A percentile compares a stretch with the other conserved stretches of the same genome.
phyloP scores from a whole-genome alignment of 169 alveolate genomes.

The Eimeria tenella region DNA sequence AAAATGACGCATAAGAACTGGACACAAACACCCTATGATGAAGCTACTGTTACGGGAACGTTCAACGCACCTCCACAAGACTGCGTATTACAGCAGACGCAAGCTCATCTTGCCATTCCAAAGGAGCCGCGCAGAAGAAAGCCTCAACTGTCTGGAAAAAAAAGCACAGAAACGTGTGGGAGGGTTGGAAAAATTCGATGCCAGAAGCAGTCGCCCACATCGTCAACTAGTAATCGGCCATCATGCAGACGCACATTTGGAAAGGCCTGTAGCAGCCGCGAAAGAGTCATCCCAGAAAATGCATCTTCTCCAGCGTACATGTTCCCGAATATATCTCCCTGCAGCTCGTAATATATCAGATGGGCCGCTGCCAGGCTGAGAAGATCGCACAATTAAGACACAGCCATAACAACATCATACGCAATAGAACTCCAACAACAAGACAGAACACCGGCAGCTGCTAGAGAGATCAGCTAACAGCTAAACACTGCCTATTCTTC shows the following conservation, averaged over 20 bases:
- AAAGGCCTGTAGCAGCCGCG: constrained; percentile 57
- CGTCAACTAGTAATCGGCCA: neutral
- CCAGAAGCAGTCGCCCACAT: neutral
- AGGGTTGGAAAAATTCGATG: neutral
- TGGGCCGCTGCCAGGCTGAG: constrained; percentile 59
- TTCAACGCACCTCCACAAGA: constrained; percentile 37
- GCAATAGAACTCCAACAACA: too few relatives aligned
- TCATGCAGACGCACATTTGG: constrained; percentile 36
- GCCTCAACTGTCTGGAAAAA: constrained; percentile 70
- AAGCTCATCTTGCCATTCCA: constrained; percentile 63
- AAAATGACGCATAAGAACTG: neutral
- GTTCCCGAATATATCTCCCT: constrained; percentile 56
- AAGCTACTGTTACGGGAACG: neutral
- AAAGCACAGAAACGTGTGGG: neutral
- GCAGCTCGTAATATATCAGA: constrained; percentile 72
- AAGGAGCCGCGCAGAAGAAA: constrained; percentile 53
- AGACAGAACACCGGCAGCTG: too few relatives aligned
- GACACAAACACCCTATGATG: neutral
- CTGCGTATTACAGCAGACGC: constrained; percentile 72
- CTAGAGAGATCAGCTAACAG: too few relatives aligned
- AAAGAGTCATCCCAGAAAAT: constrained; percentile 45
- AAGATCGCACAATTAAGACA: neutral
- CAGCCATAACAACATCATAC: neutral
- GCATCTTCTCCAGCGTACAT: constrained; percentile 50
- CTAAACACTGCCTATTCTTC: too few relatives aligned